These are phyloP conservation scores for Pseudogymnoascus sp. DNA, from an alignment of 2,329 filamentous ascomycete genomes.

Conservation along the genomic window DNA sequence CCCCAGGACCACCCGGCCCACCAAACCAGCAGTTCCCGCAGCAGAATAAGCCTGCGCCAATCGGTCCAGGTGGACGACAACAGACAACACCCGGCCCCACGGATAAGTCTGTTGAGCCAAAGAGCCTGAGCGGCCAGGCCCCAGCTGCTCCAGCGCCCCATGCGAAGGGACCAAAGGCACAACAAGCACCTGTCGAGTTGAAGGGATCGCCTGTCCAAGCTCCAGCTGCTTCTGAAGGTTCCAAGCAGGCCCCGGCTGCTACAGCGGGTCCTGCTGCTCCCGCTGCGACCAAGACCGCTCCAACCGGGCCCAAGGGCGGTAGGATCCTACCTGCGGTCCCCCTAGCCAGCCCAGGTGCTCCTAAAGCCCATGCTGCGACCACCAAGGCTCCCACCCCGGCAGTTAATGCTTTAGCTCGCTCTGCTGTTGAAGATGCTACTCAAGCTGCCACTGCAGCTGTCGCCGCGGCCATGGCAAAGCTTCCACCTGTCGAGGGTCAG, in stretches of 20 bases:
- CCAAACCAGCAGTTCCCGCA: constrained; percentile 25
- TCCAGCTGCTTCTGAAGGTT: constrained; percentile 13
- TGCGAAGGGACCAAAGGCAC: constrained; percentile 50
- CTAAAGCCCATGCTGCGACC: constrained; percentile 31
- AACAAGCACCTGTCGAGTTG: constrained; percentile 49
- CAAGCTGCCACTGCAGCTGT: constrained; percentile 68
- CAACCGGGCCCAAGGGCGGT: constrained; percentile 35
- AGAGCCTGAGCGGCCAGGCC: constrained; percentile 38
- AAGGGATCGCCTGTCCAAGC: constrained; percentile 37
- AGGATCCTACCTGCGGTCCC: constrained; percentile 61
- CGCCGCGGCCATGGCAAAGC: constrained; percentile 71
- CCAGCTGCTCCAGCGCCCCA: constrained; percentile 28
- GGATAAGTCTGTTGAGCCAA: constrained; percentile 45
- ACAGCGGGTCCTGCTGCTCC: constrained; percentile 11
- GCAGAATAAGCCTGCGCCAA: constrained; percentile 38
- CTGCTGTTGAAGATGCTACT: constrained; percentile 56
- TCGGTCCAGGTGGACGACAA: constrained; percentile 41
- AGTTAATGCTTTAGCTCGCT: constrained; percentile 23
- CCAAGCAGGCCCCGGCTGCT: constrained; percentile 9
- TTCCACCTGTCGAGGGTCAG: constrained; percentile 34
- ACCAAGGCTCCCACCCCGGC: constrained; percentile 1
- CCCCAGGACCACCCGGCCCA: constrained; percentile 3
- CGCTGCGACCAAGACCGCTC: constrained; percentile 21
- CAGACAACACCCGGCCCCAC: constrained; percentile 34
- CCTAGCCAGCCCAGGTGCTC: constrained; percentile 40